Base-by-base conservation (phyloP, 495 filamentous ascomycete species). In the Xylaria sp. region DNA sequence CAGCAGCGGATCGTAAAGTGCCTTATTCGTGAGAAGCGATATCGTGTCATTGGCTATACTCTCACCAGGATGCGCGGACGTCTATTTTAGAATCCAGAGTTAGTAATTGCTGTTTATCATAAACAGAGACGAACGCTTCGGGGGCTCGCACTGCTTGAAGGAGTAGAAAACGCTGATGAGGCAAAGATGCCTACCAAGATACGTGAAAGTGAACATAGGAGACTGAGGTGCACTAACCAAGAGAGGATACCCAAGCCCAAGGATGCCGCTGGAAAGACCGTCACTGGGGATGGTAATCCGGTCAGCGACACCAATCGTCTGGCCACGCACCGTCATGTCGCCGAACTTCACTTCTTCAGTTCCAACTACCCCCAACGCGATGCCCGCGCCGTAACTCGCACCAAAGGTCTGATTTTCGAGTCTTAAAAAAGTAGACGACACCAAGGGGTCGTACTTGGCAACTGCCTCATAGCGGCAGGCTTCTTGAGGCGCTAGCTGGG, bases 191-290 rank as follows among this genome's bases (percentile, higher is more conserved):
- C 15, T 7, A 0, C 7, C 6, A 53, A 26, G 26, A 6, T n/a
- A 53, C 7, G 24, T 5, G 11, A 53, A 37, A 37, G 35, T 4
- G 35, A 8, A 37, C 35, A 37, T 14, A 15, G 14, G 19, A 46
- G 19, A 19, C 72, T 21, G 40, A 29, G 64, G 72, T 0, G 72
- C 66, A 21, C 31, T 74, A 2, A 69, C 68, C 14, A 90, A 71
- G 0, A 82, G 74, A 5, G 88, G 89, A 69, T 89, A 92, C 0
- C 83, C 88, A 29, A 93, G 82, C 3, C 91, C 90, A 9, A 92
- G 77, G 21, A 92, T 71, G 4, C 91, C 91, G 72, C 81, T 84
- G 11, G 84, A 85, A 2, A 75, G 66, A 40, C 82, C 85, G 40
- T 82, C 82, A 33, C 82, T 66, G 58, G 46, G 40, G 37, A 48